Evolutionary conservation across 192 early-diverging fungal genomes (phyloP).

Genomic region (Mortierella hygrophila): DNA sequence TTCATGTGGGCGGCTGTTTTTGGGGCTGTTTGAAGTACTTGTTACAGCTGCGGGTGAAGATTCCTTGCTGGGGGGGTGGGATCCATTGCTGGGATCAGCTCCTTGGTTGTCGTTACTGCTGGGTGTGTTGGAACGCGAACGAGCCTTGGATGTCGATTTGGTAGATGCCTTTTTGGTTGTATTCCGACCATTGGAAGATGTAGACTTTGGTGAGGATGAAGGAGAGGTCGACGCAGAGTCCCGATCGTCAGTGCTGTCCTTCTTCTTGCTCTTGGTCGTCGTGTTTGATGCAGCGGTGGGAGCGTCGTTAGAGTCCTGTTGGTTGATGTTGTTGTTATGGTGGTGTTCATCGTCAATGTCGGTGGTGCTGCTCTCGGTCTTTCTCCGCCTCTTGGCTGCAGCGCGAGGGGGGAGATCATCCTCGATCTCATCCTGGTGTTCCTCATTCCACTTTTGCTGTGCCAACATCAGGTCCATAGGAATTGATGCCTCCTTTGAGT

Average conservation of each 20-base stretch:
- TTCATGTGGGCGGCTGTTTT: background rate
- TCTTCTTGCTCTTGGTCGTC: constrained; percentile 6
- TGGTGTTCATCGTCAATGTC: constrained; percentile 31
- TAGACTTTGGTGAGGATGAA: constrained; percentile 19
- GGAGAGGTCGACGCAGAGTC: constrained; percentile 8
- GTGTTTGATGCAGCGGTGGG: background rate
- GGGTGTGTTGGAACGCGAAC: constrained; percentile 24
- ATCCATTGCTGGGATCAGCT: background rate
- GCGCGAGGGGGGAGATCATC: constrained; percentile 20
- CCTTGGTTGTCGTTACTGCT: constrained; percentile 5
- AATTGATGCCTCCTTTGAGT: constrained; percentile 67
- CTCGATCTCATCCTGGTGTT: constrained; percentile 49
- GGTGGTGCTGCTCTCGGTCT: constrained; percentile 30
- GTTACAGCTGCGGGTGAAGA: background rate
- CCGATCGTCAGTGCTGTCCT: constrained; percentile 8
- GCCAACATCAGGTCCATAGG: constrained; percentile 63
- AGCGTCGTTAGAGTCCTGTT: constrained; percentile 6
- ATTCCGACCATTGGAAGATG: constrained; percentile 18
- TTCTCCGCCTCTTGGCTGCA: constrained; percentile 39
- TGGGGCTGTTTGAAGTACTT: background rate
- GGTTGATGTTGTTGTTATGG: background rate
- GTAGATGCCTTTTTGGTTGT: background rate
- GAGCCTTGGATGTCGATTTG: constrained; percentile 25
- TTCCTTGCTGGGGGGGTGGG: background rate
- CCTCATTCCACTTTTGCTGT: constrained; percentile 52